Percentiles rank a stretch among this genome's conserved stretches.
These are phyloP conservation scores for Naganishia sp. DNA, from an alignment of 1,284 basidiomycete genomes.

Conservation along the genomic window DNA sequence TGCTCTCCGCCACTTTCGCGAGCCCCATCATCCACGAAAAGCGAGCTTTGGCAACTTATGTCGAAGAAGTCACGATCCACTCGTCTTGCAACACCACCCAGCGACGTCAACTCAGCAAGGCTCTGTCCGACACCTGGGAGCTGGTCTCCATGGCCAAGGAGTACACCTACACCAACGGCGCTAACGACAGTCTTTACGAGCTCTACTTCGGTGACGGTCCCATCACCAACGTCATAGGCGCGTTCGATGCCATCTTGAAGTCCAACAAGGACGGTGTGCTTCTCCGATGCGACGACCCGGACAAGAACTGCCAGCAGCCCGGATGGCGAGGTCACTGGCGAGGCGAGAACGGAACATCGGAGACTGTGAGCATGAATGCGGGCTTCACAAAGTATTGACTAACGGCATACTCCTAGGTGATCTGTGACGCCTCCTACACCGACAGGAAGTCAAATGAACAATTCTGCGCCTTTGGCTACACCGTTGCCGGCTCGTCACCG, in stretches of 20 bases:
- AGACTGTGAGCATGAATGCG: constrained; percentile 51
- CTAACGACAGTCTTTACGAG: constrained; percentile 46
- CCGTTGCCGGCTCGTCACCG: constrained; percentile 43
- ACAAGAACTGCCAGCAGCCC: constrained; percentile 46
- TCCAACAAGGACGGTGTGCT: constrained; percentile 48
- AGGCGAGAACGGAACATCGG: constrained; percentile 53
- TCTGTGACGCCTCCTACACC: constrained; percentile 47
- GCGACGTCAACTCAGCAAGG: constrained; percentile 47
- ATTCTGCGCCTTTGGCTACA: constrained; percentile 51
- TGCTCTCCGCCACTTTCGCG: constrained; percentile 30
- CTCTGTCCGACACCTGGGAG: constrained; percentile 47
- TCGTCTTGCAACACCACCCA: constrained; percentile 53
- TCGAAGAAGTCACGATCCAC: constrained; percentile 50
- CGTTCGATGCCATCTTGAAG: constrained; percentile 46
- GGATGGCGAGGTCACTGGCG: constrained; percentile 56
- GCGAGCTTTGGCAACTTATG: constrained; percentile 41
- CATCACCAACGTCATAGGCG: constrained; percentile 41
- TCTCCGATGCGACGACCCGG: constrained; percentile 54
- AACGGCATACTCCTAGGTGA: constrained; percentile 34
- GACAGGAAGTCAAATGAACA: constrained; percentile 42
- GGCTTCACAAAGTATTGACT: constrained; percentile 30
- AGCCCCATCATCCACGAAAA: constrained; percentile 34
- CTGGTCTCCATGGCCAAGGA: constrained; percentile 45
- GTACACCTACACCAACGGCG: constrained; percentile 48
- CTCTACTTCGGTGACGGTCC: constrained; percentile 51